Evolutionary conservation across 208 protist species (phyloP).

Genomic region (Acanthamoeba culbertsoni): DNA sequence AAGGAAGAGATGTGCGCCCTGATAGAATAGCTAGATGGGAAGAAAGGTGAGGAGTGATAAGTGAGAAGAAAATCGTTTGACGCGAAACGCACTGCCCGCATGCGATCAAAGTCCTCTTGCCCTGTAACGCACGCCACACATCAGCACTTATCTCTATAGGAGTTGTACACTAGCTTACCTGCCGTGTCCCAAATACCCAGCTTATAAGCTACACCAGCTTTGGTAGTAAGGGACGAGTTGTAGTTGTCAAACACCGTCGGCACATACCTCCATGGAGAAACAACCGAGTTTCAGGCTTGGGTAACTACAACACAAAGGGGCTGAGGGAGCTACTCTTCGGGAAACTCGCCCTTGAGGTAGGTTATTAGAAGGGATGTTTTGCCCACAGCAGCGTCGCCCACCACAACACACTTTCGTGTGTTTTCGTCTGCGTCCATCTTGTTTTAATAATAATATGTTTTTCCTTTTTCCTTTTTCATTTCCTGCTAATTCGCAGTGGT

Average conservation of each 20-base stretch:
- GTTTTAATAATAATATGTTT: background rate
- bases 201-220: background rate
- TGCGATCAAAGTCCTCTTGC: slow-evolving; percentile 49
- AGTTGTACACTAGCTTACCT: background rate
- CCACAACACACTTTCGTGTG: slow-evolving; percentile 21
- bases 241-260: slow-evolving; percentile 44
- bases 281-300: too few relatives aligned
- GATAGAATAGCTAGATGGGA: background rate
- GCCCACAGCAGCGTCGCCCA: slow-evolving; percentile 13
- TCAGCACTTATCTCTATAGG: background rate
- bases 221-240: background rate
- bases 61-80: background rate
- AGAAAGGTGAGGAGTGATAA: background rate
- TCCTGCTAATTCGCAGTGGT: too few relatives aligned
- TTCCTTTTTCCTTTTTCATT: background rate
- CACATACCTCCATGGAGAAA: background rate
- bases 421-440: background rate
- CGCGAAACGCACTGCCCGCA: background rate
- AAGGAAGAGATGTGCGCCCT: background rate
- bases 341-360: slow-evolving; percentile 20
- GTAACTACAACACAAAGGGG: background rate
- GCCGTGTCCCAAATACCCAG: slow-evolving; percentile 14
- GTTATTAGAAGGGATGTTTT: slow-evolving; percentile 24
- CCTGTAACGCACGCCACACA: background rate
- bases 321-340: background rate